Evolutionary conservation across 345 rosid species (phyloP).

Genomic region (Zanthoxylum bungeanum): DNA sequence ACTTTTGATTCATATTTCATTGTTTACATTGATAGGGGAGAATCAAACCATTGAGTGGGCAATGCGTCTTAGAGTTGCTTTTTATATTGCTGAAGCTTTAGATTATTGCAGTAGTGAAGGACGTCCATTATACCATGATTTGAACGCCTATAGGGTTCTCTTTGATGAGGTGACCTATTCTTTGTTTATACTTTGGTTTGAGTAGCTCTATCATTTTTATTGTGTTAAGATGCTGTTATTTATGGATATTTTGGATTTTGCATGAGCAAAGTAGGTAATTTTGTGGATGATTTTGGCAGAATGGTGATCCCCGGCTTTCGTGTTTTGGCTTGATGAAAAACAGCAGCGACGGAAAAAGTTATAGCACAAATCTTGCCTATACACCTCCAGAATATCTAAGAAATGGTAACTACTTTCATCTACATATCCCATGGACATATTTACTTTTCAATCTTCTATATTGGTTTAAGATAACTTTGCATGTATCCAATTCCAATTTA

Average conservation of each 20-base stretch:
- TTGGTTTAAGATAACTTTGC: background rate
- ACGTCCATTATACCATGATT: conserved; percentile 65
- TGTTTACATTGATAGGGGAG: conserved; percentile 51
- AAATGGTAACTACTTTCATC: conserved; percentile 48
- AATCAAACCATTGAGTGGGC: conserved; percentile 79
- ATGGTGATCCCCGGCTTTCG: conserved; percentile 87
- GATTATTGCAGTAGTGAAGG: conserved; percentile 67
- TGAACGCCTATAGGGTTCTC: conserved; percentile 78
- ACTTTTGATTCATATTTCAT: background rate
- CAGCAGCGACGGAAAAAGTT: conserved; percentile 65
- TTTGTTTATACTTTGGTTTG: background rate
- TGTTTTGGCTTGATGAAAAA: conserved; percentile 91
- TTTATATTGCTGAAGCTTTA: conserved; percentile 71
- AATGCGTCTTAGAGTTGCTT: conserved; percentile 71
- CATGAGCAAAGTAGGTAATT: conserved; percentile 10
- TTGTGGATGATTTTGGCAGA: conserved; percentile 45
- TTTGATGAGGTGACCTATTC: conserved; percentile 67
- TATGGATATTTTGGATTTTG: background rate
- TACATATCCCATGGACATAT: background rate
- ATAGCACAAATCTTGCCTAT: conserved; percentile 95
- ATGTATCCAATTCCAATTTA: background rate
- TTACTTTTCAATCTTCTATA: background rate
- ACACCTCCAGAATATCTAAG: conserved; percentile 84
- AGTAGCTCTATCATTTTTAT: background rate
- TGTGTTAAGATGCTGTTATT: background rate